phyloP scores from a whole-genome alignment of 2,329 filamentous ascomycete species.

The Zarea fungicola region DNA sequence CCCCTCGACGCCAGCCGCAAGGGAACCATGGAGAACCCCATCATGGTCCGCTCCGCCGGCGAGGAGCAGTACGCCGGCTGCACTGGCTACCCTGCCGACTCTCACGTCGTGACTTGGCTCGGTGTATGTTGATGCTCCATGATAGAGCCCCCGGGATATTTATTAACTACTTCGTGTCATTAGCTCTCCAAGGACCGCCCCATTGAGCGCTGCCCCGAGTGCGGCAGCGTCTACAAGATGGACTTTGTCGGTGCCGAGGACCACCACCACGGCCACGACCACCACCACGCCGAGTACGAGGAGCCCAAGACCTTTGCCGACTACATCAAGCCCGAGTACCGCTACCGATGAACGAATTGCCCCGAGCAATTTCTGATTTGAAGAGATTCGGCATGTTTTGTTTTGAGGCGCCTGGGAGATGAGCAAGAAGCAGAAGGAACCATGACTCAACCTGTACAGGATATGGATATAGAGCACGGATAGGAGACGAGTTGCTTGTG shows the following conservation, averaged over 20 bases:
- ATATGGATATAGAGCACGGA: neutral
- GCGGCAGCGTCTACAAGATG: slow-evolving; percentile 96
- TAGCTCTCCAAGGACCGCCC: slow-evolving; percentile 85
- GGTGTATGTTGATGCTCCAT: slow-evolving; percentile 55
- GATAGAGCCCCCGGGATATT: slow-evolving; percentile 13
- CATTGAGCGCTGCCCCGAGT: slow-evolving; percentile 92
- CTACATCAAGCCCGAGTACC: slow-evolving; percentile 92
- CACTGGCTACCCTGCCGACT: slow-evolving; percentile 90
- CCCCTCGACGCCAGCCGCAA: slow-evolving; percentile 86
- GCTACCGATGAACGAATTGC: slow-evolving; percentile 50
- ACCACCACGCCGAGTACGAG: slow-evolving; percentile 59
- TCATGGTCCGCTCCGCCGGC: slow-evolving; percentile 83
- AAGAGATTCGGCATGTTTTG: neutral
- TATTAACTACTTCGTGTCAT: slow-evolving; percentile 13
- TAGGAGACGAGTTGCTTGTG: neutral
- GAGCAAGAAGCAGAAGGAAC: too few species aligned
- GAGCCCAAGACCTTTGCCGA: slow-evolving; percentile 97
- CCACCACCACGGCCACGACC: slow-evolving; percentile 58
- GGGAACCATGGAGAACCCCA: slow-evolving; percentile 89
- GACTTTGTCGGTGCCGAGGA: slow-evolving; percentile 85
- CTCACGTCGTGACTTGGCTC: slow-evolving; percentile 86
- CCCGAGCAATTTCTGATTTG: neutral
- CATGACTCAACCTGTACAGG: slow-evolving; percentile 2
- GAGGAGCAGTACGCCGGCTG: slow-evolving; percentile 96
- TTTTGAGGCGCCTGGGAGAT: neutral